Evolutionary conservation across 495 filamentous ascomycete species (phyloP).

Genomic region (Sporormia fimetaria): DNA sequence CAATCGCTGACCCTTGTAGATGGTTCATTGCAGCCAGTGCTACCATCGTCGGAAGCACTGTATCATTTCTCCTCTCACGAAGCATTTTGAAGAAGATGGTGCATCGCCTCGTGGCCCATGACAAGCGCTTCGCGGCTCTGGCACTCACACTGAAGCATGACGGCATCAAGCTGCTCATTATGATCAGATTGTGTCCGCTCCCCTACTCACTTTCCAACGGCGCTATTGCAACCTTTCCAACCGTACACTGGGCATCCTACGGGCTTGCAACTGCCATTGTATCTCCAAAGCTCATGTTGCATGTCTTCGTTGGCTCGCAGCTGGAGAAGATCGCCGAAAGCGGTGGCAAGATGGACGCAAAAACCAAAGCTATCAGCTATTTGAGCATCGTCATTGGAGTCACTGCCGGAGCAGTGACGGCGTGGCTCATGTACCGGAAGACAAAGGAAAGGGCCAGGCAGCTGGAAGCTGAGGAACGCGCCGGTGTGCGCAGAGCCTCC

Average conservation of each 20-base stretch:
- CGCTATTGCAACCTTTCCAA: constrained; percentile 85
- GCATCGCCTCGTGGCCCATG: constrained; percentile 62
- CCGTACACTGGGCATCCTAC: constrained; percentile 64
- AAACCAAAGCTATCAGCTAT: constrained; percentile 67
- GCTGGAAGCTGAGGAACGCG: constrained; percentile 69
- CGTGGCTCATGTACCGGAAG: constrained; percentile 69
- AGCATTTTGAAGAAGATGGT: constrained; percentile 69
- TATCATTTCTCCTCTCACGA: constrained; percentile 67
- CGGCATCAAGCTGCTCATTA: constrained; percentile 75
- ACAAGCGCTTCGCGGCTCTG: constrained; percentile 65
- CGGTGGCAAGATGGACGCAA: constrained; percentile 49
- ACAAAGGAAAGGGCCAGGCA: constrained; percentile 76
- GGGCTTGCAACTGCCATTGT: constrained; percentile 67
- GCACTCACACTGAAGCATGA: constrained; percentile 63
- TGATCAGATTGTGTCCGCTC: constrained; percentile 86
- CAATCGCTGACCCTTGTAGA: constrained; percentile 24
- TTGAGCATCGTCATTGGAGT: constrained; percentile 62
- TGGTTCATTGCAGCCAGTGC: constrained; percentile 78
- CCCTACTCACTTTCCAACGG: constrained; percentile 95
- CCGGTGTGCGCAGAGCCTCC: constrained; percentile 31
- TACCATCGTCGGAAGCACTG: constrained; percentile 64
- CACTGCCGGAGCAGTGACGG: constrained; percentile 61
- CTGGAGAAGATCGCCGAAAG: constrained; percentile 59
- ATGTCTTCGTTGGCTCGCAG: constrained; percentile 77
- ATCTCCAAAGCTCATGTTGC: constrained; percentile 77